phyloP scores from a whole-genome alignment of 2,329 filamentous ascomycete species.

The Pyricularia pennisetigena region DNA sequence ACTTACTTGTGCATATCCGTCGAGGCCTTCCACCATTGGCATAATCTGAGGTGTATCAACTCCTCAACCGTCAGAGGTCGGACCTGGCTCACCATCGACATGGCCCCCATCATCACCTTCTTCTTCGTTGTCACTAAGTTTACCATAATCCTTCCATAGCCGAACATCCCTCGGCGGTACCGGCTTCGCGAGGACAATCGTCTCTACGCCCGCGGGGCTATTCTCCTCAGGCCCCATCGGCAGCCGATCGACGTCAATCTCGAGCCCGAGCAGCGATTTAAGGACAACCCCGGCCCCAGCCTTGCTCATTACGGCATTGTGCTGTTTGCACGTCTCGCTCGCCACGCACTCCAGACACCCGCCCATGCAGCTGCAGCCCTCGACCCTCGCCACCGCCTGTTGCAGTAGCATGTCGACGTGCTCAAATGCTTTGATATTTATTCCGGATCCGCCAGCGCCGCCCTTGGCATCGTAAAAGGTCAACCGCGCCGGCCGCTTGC shows the following conservation, averaged over 20 bases:
- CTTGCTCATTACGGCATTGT: conserved; percentile 90
- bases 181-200: conserved; percentile 63
- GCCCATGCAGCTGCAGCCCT: conserved; percentile 51
- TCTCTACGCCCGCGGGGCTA: conserved; percentile 67
- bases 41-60: not conserved
- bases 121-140: conserved; percentile 12
- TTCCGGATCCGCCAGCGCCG: conserved; percentile 71
- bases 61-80: not conserved
- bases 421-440: conserved; percentile 88
- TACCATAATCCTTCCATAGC: conserved; percentile 13
- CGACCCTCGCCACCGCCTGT: conserved; percentile 68
- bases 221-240: conserved; percentile 75
- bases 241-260: conserved; percentile 74
- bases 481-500: conserved; percentile 78
- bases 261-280: conserved; percentile 61
- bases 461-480: conserved; percentile 96
- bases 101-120: conserved; percentile 14
- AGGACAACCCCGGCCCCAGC: conserved; percentile 76
- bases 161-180: conserved; percentile 35
- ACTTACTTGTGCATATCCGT: not conserved
- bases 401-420: conserved; percentile 71
- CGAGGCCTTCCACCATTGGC: not conserved
- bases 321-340: conserved; percentile 72
- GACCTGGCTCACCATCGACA: not conserved
- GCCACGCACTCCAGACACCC: conserved; percentile 90